Conservation (phyloP, 805 yeast species). For the Starmerella khaoyaiensis region DNA sequence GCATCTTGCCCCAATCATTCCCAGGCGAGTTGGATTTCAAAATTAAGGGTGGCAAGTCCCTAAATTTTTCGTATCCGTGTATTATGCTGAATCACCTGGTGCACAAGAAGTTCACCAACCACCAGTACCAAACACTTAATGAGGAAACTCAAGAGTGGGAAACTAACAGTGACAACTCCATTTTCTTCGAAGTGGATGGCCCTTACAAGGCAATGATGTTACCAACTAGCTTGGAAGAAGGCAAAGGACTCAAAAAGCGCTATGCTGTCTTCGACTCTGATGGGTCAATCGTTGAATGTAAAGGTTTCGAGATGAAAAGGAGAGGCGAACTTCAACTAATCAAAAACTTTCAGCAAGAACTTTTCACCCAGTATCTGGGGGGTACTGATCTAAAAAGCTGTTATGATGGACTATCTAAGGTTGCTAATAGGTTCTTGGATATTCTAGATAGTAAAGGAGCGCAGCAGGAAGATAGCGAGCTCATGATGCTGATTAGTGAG, state of each 20-base stretch:
- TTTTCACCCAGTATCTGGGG: slow-evolving; percentile 79
- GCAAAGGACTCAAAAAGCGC: slow-evolving; percentile 87
- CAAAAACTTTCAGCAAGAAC: slow-evolving; percentile 89
- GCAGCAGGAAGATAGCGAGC: slow-evolving; percentile 83
- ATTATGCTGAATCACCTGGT: slow-evolving; percentile 91
- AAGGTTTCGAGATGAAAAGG: slow-evolving; percentile 92
- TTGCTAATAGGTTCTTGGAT: slow-evolving; percentile 93
- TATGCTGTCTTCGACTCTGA: slow-evolving; percentile 95
- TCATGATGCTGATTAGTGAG: slow-evolving; percentile 89
- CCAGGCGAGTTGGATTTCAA: slow-evolving; percentile 76
- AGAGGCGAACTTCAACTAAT: slow-evolving; percentile 91
- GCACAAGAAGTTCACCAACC: slow-evolving; percentile 80
- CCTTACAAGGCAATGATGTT: slow-evolving; percentile 95
- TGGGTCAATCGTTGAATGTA: slow-evolving; percentile 85
- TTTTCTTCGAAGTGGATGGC: slow-evolving; percentile 96
- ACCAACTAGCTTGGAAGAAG: slow-evolving; percentile 96
- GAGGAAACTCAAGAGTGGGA: slow-evolving; percentile 59
- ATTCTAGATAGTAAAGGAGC: slow-evolving; percentile 77
- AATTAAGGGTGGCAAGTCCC: slow-evolving; percentile 61
- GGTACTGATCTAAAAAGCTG: slow-evolving; percentile 70
- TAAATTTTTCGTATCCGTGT: slow-evolving; percentile 80
- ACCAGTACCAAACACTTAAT: slow-evolving; percentile 78
- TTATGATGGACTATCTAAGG: slow-evolving; percentile 77
- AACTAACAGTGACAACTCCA: slow-evolving; percentile 77
- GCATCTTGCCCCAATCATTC: slow-evolving; percentile 83